These are phyloP conservation scores for Vigna angularis DNA, from an alignment of 306 rosid genomes.

Conservation along the genomic window DNA sequence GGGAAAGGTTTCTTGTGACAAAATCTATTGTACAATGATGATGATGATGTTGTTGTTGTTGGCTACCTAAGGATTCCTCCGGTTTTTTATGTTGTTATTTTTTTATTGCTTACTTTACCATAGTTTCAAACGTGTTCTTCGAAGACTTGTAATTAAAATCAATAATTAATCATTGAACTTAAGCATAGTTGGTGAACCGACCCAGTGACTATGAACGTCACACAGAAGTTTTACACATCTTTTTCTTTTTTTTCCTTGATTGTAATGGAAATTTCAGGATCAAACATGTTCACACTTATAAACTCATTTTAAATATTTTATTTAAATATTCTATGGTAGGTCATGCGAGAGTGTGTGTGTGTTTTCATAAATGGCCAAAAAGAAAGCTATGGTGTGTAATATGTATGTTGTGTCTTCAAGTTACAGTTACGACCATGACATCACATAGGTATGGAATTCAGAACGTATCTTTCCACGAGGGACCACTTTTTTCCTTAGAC, in stretches of 20 bases:
- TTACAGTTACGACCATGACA: slow-evolving; percentile 74
- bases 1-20: slow-evolving; percentile 22
- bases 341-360: too few species aligned
- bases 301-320: background rate
- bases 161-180: slow-evolving; percentile 26
- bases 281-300: slow-evolving; percentile 10
- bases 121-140: slow-evolving; percentile 36
- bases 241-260: background rate
- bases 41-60: background rate
- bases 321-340: background rate
- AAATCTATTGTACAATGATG: slow-evolving; percentile 38
- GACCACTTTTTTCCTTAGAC: slow-evolving; percentile 42
- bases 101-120: slow-evolving; percentile 32
- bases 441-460: slow-evolving; percentile 57
- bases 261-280: background rate
- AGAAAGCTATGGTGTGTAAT: slow-evolving; percentile 37
- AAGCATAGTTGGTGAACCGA: slow-evolving; percentile 51
- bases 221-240: slow-evolving; percentile 2
- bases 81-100: slow-evolving; percentile 25
- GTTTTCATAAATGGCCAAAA: slow-evolving; percentile 43
- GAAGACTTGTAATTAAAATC: slow-evolving; percentile 33
- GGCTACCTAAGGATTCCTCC: slow-evolving; percentile 41
- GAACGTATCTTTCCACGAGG: slow-evolving; percentile 49
- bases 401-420: slow-evolving; percentile 46
- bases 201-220: slow-evolving; percentile 28